These are phyloP conservation scores for Eucalyptus globulus DNA, from an alignment of 345 rosid species.

Conservation along the genomic window DNA sequence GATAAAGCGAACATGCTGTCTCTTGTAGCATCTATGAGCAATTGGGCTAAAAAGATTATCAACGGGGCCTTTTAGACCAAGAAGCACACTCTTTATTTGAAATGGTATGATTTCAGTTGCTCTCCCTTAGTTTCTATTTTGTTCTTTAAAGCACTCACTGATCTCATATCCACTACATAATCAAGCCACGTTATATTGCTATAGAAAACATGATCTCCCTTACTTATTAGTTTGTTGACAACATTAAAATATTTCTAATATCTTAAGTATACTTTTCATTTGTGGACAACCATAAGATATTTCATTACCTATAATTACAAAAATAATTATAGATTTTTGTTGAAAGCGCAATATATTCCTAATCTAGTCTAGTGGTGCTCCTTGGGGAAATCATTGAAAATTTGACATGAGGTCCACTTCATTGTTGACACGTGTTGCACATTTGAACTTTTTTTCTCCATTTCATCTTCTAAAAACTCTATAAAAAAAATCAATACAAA, in stretches of 20 bases:
- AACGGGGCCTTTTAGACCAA: rapidly evolving
- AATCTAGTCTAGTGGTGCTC: neutral
- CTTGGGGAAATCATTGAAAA: neutral
- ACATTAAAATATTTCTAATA: neutral
- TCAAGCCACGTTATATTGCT: neutral
- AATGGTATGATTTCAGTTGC: rapidly evolving
- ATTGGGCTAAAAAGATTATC: neutral
- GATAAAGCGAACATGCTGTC: neutral
- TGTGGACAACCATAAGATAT: neutral
- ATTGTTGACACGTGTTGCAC: neutral
- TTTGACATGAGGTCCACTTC: neutral
- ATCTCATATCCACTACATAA: neutral
- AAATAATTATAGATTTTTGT: neutral
- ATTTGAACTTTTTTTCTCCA: neutral
- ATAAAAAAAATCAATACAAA: neutral
- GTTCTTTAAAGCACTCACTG: neutral
- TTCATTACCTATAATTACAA: neutral
- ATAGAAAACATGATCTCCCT: neutral
- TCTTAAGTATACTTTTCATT: neutral
- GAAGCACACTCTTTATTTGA: neutral
- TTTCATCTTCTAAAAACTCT: neutral
- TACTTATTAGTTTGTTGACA: neutral
- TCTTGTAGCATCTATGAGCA: neutral
- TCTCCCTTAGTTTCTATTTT: neutral
- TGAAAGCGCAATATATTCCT: neutral